phyloP scores from a whole-genome alignment of 108 stramenopile species.

The Nannochloropsis gaditana region DNA sequence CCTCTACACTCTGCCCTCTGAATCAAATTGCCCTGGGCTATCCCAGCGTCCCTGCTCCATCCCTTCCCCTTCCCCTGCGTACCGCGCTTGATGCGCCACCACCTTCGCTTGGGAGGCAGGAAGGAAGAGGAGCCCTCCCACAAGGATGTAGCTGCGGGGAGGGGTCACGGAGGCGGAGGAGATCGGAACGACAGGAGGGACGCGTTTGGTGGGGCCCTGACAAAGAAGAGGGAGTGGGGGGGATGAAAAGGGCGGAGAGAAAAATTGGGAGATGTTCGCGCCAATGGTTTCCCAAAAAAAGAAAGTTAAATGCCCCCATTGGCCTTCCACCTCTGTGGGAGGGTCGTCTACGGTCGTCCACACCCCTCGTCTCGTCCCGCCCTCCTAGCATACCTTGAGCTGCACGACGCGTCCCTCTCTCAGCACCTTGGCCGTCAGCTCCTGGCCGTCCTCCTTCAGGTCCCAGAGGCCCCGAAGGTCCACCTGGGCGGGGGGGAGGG shows the following conservation, averaged over 20 bases:
- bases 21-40: no score
- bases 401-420: not conserved
- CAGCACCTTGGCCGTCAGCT: not conserved
- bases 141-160: not conserved
- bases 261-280: not conserved
- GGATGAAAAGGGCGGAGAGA: not conserved
- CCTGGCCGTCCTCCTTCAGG: not conserved
- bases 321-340: not conserved
- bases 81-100: not conserved
- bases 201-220: not conserved
- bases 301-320: not conserved
- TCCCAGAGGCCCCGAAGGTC: constrained; percentile 7
- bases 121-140: not conserved
- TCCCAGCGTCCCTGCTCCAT: not conserved
- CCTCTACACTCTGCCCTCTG: no score
- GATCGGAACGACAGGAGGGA: not conserved
- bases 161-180: constrained; percentile 4
- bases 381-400: not conserved
- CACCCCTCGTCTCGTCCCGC: not conserved
- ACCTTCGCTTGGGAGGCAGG: constrained; percentile 10
- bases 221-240: not conserved
- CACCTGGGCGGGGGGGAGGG: not conserved
- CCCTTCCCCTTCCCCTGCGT: not conserved
- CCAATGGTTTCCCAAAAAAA: not conserved
- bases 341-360: not conserved